These are phyloP conservation scores for Phlegmacium glaucopus DNA, from an alignment of 768 basidiomycete species.

Conservation along the genomic window DNA sequence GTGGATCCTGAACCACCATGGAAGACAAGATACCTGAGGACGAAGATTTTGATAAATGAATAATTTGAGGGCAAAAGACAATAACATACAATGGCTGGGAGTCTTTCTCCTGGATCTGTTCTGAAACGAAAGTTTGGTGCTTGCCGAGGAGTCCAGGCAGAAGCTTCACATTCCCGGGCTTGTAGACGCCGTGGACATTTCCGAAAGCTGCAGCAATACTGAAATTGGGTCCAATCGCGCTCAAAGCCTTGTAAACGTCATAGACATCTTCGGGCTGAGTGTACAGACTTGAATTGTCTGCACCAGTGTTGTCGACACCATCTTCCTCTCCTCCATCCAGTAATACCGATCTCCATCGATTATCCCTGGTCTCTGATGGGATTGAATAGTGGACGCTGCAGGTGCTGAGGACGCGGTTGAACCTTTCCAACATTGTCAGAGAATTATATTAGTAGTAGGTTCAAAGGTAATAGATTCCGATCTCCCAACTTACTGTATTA, in stretches of 20 bases:
- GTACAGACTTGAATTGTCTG: conserved; percentile 92
- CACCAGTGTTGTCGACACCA: conserved; percentile 95
- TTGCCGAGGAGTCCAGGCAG: conserved; percentile 88
- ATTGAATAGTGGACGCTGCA: too few species aligned
- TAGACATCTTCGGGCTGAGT: conserved; percentile 97
- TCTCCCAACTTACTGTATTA: too few species aligned
- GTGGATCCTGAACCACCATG: conserved; percentile 99
- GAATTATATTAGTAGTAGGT: too few species aligned
- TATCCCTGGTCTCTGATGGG: too few species aligned
- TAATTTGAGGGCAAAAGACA: neutral
- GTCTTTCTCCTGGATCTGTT: conserved; percentile 60
- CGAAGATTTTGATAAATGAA: too few species aligned
- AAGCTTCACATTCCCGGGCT: conserved; percentile 95
- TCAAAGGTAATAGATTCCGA: too few species aligned
- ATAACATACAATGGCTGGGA: conserved; percentile 79
- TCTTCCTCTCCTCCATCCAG: conserved; percentile 99
- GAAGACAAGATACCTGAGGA: conserved; percentile 90
- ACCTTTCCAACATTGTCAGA: too few species aligned
- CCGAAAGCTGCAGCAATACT: conserved; percentile 98
- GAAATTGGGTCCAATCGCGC: conserved; percentile 86
- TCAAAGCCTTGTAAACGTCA: conserved; percentile 85
- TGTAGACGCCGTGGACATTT: conserved; percentile 99
- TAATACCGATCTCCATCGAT: conserved; percentile 99
- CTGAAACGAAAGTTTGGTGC: conserved; percentile 77
- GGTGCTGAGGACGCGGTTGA: too few species aligned